Percentiles rank a stretch among this genome's conserved stretches.
These are phyloP conservation scores for Paradendryphiella salina DNA, from an alignment of 2,329 filamentous ascomycete species.

Conservation along the genomic window DNA sequence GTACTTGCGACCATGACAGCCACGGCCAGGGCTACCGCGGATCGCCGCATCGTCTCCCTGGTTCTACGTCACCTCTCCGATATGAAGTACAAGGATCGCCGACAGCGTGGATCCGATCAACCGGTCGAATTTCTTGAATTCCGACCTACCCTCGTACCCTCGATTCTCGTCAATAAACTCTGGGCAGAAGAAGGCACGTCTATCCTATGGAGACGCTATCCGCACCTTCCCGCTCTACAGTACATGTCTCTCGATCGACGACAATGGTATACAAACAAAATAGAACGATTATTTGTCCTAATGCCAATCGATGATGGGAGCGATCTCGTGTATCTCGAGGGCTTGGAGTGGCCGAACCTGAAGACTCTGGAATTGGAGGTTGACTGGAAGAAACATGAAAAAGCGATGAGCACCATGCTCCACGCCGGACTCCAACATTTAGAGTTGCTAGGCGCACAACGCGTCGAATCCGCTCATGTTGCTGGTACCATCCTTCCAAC, in stretches of 20 bases:
- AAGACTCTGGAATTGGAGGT: slow-evolving; percentile 38
- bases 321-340: slow-evolving; percentile 30
- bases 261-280: slow-evolving; percentile 41
- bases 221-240: slow-evolving; percentile 33
- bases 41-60: slow-evolving; percentile 32
- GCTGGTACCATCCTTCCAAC: slow-evolving; percentile 26
- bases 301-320: slow-evolving; percentile 20
- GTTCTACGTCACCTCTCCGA: slow-evolving; percentile 37
- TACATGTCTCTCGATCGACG: slow-evolving; percentile 26
- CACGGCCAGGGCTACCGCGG: slow-evolving; percentile 21
- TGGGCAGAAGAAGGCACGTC: slow-evolving; percentile 42
- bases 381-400: slow-evolving; percentile 30
- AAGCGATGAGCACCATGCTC: slow-evolving; percentile 28
- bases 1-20: slow-evolving; percentile 30
- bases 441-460: slow-evolving; percentile 33
- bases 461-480: slow-evolving; percentile 28
- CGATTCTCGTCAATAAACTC: slow-evolving; percentile 38
- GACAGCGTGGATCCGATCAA: slow-evolving; percentile 37
- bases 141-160: slow-evolving; percentile 40
- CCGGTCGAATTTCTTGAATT: slow-evolving; percentile 42
- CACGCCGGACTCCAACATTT: slow-evolving; percentile 32
- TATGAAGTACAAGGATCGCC: slow-evolving; percentile 38
- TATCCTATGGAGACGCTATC: slow-evolving; percentile 39
- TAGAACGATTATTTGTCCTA: slow-evolving; percentile 32
- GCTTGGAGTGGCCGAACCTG: slow-evolving; percentile 35